Evolutionary conservation across 495 filamentous ascomycete species (phyloP), one percentile per base, ranked within the genome.

Genomic region (Ramalina intermedia): DNA sequence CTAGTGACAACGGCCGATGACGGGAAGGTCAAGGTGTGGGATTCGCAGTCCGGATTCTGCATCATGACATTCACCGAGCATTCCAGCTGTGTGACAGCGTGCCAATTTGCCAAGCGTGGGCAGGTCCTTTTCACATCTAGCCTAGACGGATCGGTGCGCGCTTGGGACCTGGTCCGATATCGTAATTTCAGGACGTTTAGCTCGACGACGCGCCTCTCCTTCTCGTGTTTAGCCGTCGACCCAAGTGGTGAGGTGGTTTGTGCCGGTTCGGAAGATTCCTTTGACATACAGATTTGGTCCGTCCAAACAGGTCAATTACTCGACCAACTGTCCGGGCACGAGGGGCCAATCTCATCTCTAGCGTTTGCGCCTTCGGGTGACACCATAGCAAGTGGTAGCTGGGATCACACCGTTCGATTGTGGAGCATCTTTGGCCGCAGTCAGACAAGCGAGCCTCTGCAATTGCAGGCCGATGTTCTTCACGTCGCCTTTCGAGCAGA

Each of bases 1-100:
- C 83, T 98, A 52, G 81, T 96, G 47, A 98, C 93, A 0, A 79
- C 86, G 3, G 84, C 90, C 16, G 91, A 98, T 57, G 91, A 98
- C 63, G 91, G 91, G 29, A 96, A 95, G 65, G 82, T 96, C 63
- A 98, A 98, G 63, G 84, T 98, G 29, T 98, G 91, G 91, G 91
- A 98, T 58, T 80, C 87, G 44, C 83, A 84, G 50, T 94, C 91
- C 7, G 91, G 91, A 7, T 98, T 98, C 69, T 96, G 91, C 59
- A 84, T 96, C 48, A 88, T 96, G 13, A 96, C 91, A 1, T 98
- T 98, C 54, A 96, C 90, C 2, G 91, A 98, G 63, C 91, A 98
- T 66, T 87, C 85, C 0, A 88, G 86, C 52, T 88, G 86, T 45
- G 87, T 98, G 18, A 96, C 90, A n/a, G 87, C 87, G 6, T 94